phyloP scores from a whole-genome alignment of 139 green algal genomes.

The Chlorella sp. region DNA sequence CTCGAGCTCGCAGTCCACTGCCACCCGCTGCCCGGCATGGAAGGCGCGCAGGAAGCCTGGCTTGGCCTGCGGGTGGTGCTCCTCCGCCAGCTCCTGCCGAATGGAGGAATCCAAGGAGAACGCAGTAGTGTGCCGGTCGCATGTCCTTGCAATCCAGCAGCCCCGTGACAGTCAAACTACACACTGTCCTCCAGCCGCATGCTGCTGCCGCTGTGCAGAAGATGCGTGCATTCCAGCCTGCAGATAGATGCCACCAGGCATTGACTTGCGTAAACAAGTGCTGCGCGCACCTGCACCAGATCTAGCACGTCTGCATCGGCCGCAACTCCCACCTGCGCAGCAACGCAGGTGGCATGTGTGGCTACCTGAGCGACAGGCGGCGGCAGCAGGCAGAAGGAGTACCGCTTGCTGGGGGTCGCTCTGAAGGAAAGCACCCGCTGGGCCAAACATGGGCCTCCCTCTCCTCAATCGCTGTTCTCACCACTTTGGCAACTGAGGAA shows the following conservation, averaged over 20 bases:
- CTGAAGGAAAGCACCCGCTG: too few species aligned
- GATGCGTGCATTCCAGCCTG: too few species aligned
- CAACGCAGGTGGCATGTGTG: neutral
- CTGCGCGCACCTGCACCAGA: neutral
- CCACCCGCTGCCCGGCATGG: slow-evolving; percentile 20
- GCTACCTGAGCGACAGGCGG: neutral
- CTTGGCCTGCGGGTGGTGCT: slow-evolving; percentile 54
- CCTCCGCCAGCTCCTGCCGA: slow-evolving; percentile 46
- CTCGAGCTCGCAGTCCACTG: slow-evolving; percentile 8
- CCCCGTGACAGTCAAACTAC: too few species aligned
- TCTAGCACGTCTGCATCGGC: slow-evolving; percentile 47
- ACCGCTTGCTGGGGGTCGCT: too few species aligned
- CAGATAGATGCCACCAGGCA: too few species aligned
- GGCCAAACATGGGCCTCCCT: too few species aligned
- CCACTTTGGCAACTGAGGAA: neutral
- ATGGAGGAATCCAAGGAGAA: too few species aligned
- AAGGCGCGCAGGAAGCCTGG: slow-evolving; percentile 47
- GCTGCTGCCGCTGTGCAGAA: too few species aligned
- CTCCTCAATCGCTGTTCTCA: neutral
- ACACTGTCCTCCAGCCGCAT: too few species aligned
- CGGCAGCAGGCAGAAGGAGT: neutral
- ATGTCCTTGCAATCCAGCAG: too few species aligned
- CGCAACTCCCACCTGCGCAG: slow-evolving; percentile 48
- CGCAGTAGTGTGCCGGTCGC: too few species aligned
- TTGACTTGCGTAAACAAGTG: too few species aligned